Base-by-base conservation (phyloP, 1,284 basidiomycete genomes). In the Pulchroboletus neoregius region DNA sequence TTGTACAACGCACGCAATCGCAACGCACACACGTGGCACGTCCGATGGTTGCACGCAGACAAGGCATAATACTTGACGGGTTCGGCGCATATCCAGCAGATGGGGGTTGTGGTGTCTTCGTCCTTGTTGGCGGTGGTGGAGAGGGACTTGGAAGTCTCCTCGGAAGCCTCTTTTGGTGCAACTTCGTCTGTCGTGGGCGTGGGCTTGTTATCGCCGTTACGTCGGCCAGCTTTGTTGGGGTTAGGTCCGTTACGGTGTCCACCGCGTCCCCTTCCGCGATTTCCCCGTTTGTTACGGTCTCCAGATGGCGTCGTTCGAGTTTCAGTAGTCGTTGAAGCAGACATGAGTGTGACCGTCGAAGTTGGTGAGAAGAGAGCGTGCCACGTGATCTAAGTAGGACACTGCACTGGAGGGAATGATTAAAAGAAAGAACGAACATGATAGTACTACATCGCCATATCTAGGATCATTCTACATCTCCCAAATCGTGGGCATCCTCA, bases 1-100 rank as follows among this genome's bases (percentile, higher is more conserved):
- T 98, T 98, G 76, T 98, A 99, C 48, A 99, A 74, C 1, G 92
- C 93, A 24, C 94, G 73, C 22, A 99, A 70, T n/a, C 95, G 80
- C 40, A 98, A 71, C 1, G 91, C 86, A 62, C 95, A 99, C 46
- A 96, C 85, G 69, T 94, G 91, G 70, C 92, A 95, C 6, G 89
- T 93, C 34, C 87, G 75, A 66, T 99, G 95, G 62, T 93, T 92
- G 71, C 95, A 99, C 41, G 87, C 81, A 7, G 92, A 87, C 13
- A 97, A 70, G 9, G 91, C 84, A 68, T 86, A 94, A 64, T 91
- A 94, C 61, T 88, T 91, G 65, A 97, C 83, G 2, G 88, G 87
- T 63, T 99, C 94, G 1, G 95, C 94, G 61, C 95, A 99, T 66
- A 99, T 98, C 76, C 87, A 95, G 71, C 96, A 99, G 4, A 87